Evolutionary conservation across 441 rosid species (phyloP), one percentile per base, ranked within the genome.

Genomic region (Brassica hybrid): DNA sequence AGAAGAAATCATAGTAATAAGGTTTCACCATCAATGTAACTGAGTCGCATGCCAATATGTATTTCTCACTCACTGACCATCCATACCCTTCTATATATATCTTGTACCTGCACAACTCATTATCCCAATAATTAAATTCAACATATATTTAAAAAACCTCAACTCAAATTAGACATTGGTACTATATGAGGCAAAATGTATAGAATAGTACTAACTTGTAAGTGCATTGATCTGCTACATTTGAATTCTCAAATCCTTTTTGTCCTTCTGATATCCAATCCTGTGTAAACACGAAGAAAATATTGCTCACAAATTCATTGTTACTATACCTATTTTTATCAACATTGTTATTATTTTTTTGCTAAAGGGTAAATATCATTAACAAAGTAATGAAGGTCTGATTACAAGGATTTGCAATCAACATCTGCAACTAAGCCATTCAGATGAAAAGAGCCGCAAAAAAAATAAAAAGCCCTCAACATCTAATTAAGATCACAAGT

Each of bases 51-150:
- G 91, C 97, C 52, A 90, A 80, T 58, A 90, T 91, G 79, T 91
- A 91, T 78, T 93, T 91, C 87, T 89, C 97, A 34, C 98, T 93
- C 50, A 93, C 98, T 1, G 98, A 93, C 98, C 98, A 93, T 2
- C 85, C 91, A 48, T 76, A 86, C 25, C 98, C 98, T 86, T 93
- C 98, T 6, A 90, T 80, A 56, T 93, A 93, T 58, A 91, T 91
- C 72, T 91, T 91, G 84, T 93, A 93, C 79, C 97, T 90, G 60
- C 68, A 16, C 7, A 72, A 0, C 25, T 13, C 30, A 41, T 65
- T 6, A 54, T 16, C 61, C 8, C 54, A 8, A 21, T 50, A 9
- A 7, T 54, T 25, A 34, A 12, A 27, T 36, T 45, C 6, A 17
- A 50, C 5, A 1, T 16, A 58, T 48, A 32, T 67, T 25, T 5